Percentiles rank a stretch among this genome's conserved stretches.
Evolutionary conservation across 768 basidiomycete genomes (phyloP).

Genomic region (Amanita subjunquillea): DNA sequence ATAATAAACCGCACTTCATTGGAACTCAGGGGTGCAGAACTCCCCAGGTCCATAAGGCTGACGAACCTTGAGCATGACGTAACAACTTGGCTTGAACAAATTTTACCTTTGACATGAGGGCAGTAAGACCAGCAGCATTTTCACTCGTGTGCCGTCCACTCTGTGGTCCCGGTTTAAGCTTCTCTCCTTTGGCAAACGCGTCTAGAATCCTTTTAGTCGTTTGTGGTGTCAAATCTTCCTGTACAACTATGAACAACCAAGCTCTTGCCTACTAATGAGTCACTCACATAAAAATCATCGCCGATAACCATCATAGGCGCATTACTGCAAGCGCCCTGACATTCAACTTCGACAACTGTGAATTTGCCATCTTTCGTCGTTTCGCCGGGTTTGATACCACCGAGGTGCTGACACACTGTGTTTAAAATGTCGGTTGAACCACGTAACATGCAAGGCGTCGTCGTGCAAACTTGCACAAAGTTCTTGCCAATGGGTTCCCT

Average conservation of each 20-base stretch:
- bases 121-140: conserved; percentile 86
- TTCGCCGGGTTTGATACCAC: conserved; percentile 76
- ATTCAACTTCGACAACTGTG: conserved; percentile 96
- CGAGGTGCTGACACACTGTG: conserved; percentile 74
- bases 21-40: conserved; percentile 78
- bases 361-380: conserved; percentile 97
- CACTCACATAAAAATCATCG: conserved; percentile 90
- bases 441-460: conserved; percentile 94
- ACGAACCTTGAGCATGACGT: conserved; percentile 8
- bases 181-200: conserved; percentile 70
- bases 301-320: conserved; percentile 94
- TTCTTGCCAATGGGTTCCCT: conserved; percentile 91
- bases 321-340: conserved; percentile 96
- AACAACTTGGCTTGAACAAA: neutral
- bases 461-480: conserved; percentile 98
- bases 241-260: conserved; percentile 8
- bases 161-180: conserved; percentile 92
- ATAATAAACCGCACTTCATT: conserved; percentile 29
- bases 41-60: conserved; percentile 94
- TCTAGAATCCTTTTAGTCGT: conserved; percentile 74
- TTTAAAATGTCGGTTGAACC: conserved; percentile 88
- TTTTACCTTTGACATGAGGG: conserved; percentile 63
- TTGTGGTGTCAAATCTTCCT: conserved; percentile 80
- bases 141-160: conserved; percentile 80
- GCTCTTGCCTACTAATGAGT: neutral